These are phyloP conservation scores for Yarrowia sp. DNA, from an alignment of 805 yeast genomes.

Conservation along the genomic window DNA sequence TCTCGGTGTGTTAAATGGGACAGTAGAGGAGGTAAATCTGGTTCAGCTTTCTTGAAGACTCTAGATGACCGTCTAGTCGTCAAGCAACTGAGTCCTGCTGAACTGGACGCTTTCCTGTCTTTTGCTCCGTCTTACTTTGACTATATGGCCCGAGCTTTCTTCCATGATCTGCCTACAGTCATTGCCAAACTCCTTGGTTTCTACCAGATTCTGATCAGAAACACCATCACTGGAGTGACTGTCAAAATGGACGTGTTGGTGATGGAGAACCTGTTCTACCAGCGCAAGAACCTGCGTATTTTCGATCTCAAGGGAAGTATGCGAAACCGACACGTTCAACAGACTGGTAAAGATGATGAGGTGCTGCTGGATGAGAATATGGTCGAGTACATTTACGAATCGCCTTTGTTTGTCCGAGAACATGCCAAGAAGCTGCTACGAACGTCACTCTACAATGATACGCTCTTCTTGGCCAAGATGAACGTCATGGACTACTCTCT, in stretches of 20 bases:
- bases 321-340: slow-evolving; percentile 95
- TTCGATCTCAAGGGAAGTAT: slow-evolving; percentile 97
- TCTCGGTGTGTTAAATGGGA: slow-evolving; percentile 96
- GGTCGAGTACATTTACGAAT: slow-evolving; percentile 96
- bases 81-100: slow-evolving; percentile 83
- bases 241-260: slow-evolving; percentile 87
- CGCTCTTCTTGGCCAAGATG: slow-evolving; percentile 90
- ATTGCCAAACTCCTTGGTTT: slow-evolving; percentile 94
- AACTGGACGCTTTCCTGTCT: slow-evolving; percentile 87
- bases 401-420: slow-evolving; percentile 90
- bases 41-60: slow-evolving; percentile 89
- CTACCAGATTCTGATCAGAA: slow-evolving; percentile 86
- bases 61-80: slow-evolving; percentile 85
- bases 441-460: slow-evolving; percentile 93
- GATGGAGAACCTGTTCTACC: slow-evolving; percentile 93
- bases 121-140: slow-evolving; percentile 97
- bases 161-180: slow-evolving; percentile 92
- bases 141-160: slow-evolving; percentile 91
- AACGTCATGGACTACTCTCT: slow-evolving; percentile 98
- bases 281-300: slow-evolving; percentile 73
- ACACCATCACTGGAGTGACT: slow-evolving; percentile 68
- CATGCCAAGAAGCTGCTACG: slow-evolving; percentile 81
- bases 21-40: slow-evolving; percentile 94
- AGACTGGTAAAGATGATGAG: slow-evolving; percentile 93
- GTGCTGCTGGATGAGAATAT: slow-evolving; percentile 93